These are phyloP conservation scores for Podila verticillata DNA, from an alignment of 192 early-diverging fungal species.

Conservation along the genomic window DNA sequence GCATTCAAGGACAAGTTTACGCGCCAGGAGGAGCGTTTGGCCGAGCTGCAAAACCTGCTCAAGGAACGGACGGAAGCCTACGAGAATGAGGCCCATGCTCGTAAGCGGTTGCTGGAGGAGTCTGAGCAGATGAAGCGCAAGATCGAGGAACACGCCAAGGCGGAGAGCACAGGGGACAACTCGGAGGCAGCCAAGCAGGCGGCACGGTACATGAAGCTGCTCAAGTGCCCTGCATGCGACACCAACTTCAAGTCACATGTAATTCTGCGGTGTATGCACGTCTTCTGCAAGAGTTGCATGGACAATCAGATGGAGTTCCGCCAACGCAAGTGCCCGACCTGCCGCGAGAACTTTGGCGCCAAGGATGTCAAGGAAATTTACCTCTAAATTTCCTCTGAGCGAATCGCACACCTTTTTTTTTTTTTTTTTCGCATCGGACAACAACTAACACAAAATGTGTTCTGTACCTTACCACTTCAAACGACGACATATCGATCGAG, in stretches of 20 bases:
- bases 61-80: constrained; percentile 73
- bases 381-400: constrained; percentile 57
- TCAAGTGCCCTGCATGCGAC: constrained; percentile 91
- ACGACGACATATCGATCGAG: too few relatives aligned
- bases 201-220: constrained; percentile 69
- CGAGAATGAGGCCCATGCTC: constrained; percentile 67
- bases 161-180: constrained; percentile 15
- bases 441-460: too few relatives aligned
- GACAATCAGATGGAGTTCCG: constrained; percentile 84
- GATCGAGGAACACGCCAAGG: constrained; percentile 61
- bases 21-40: constrained; percentile 38
- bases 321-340: constrained; percentile 93
- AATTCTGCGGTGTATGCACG: constrained; percentile 92
- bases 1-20: constrained; percentile 40
- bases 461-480: too few relatives aligned
- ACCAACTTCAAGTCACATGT: constrained; percentile 88
- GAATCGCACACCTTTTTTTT: too few relatives aligned
- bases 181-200: constrained; percentile 31
- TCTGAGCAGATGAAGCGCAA: constrained; percentile 67
- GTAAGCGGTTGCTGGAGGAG: constrained; percentile 67
- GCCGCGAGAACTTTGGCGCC: constrained; percentile 82
- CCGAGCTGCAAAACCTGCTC: constrained; percentile 58
- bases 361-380: constrained; percentile 87
- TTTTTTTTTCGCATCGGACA: too few relatives aligned
- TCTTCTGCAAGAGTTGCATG: constrained; percentile 93